Evolutionary conservation across 495 filamentous ascomycete genomes (phyloP), one percentile per base, ranked within the genome.

Genomic region (Bathelium albidoporum): DNA sequence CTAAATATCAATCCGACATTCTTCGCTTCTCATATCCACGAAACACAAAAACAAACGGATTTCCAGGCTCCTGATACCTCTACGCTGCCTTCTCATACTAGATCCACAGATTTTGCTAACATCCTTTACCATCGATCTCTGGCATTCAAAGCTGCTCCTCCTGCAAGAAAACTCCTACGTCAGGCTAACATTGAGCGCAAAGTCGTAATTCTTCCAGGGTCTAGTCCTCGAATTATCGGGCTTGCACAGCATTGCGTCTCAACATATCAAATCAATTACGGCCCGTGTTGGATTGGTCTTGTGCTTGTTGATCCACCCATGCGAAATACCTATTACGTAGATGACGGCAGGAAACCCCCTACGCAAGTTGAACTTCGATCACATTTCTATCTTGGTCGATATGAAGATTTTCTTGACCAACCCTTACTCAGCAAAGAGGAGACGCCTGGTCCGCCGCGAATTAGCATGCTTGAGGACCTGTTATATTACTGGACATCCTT

Each of bases 171-270:
- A n/a, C n/a, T n/a, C n/a, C n/a, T n/a, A n/a, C n/a, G n/a, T n/a
- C n/a, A n/a, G n/a, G n/a, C 24, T 0, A 60, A 52, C 7, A 59
- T 63, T 0, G 24, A 58, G 26, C 66, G 63, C 2, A 68, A 64
- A 62, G 24, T 65, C 14, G 61, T 61, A 1, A 28, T 52, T 18
- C 2, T 62, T 24, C 58, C 55, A n/a, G n/a, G n/a, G n/a, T n/a
- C n/a, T n/a, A n/a, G 28, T 29, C 41, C 29, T 1, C 53, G 36
- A 16, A 65, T n/a, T 18, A 55, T 65, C 32, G 66, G 60, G 1
- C 41, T 68, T 1, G 60, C 55, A 59, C 66, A 68, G 36, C 63
- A 66, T 32, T 65, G 66, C 59, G 39, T 55, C 11, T 68, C 66
- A 1, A 45, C 65, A 59, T n/a, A 28, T 31, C 24, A 34, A 18